These are phyloP conservation scores for Pestalotiopsis sp. DNA, from an alignment of 2,329 filamentous ascomycete species.

Conservation along the genomic window DNA sequence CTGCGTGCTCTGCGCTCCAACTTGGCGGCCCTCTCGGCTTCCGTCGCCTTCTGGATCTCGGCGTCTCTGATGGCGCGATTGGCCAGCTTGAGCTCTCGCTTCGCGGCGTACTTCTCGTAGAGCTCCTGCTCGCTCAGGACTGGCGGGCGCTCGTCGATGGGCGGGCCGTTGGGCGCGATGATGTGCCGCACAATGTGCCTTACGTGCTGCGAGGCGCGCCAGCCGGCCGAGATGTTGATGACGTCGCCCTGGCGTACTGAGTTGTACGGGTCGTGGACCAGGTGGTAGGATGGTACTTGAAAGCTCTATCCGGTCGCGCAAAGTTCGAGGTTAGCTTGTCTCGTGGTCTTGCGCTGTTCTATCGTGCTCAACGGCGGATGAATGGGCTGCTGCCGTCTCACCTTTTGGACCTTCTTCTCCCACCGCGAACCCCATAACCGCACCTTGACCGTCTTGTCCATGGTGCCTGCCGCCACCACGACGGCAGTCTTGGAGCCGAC, in stretches of 20 bases:
- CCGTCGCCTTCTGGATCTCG: constrained; percentile 16
- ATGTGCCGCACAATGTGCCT: constrained; percentile 75
- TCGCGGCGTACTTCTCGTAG: constrained; percentile 36
- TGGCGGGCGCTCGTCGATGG: constrained; percentile 63
- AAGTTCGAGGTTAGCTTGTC: not conserved
- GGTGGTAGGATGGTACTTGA: constrained; percentile 61
- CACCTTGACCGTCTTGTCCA: constrained; percentile 79
- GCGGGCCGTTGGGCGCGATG: constrained; percentile 65
- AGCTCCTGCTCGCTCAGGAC: constrained; percentile 66
- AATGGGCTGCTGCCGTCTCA: constrained; percentile 28
- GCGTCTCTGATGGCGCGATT: constrained; percentile 7
- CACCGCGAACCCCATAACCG: constrained; percentile 69
- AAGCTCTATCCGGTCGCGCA: constrained; percentile 54
- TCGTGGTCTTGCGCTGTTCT: no score
- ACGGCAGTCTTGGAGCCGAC: constrained; percentile 60
- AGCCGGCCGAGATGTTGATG: constrained; percentile 67
- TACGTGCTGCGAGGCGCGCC: constrained; percentile 65
- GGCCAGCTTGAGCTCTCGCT: constrained; percentile 52
- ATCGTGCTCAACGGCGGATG: not conserved
- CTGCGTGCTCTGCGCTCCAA: constrained; percentile 7
- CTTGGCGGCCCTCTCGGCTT: constrained; percentile 9
- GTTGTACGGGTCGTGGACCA: constrained; percentile 77
- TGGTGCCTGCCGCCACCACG: constrained; percentile 75
- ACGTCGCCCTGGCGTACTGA: constrained; percentile 75
- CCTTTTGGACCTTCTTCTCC: constrained; percentile 74